These are phyloP conservation scores for Penicillium sp. DNA, from an alignment of 2,329 filamentous ascomycete genomes.

Conservation along the genomic window DNA sequence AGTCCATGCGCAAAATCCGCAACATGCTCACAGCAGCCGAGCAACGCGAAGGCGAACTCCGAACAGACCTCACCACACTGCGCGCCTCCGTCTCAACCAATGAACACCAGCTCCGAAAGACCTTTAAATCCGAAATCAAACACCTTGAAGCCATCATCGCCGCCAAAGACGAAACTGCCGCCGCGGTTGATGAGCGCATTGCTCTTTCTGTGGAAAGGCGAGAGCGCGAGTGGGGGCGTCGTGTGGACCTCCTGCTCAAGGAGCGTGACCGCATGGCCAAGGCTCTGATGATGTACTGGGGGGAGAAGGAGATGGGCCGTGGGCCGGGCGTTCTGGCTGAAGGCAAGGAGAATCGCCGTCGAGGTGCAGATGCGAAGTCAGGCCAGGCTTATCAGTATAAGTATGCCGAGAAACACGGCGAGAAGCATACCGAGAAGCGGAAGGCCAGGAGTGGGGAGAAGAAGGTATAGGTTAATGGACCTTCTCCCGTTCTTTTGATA, in stretches of 20 bases:
- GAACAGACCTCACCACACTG: slow-evolving; percentile 31
- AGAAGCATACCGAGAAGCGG: slow-evolving; percentile 1
- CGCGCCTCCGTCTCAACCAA: slow-evolving; percentile 23
- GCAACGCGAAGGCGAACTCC: slow-evolving; percentile 35
- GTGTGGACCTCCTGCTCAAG: slow-evolving; percentile 41
- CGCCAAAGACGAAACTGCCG: slow-evolving; percentile 41
- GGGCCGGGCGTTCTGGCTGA: slow-evolving; percentile 17
- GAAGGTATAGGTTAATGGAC: slow-evolving; percentile 7
- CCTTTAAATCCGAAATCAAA: slow-evolving; percentile 34
- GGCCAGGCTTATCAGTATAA: slow-evolving; percentile 42
- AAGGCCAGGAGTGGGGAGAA: slow-evolving; percentile 16
- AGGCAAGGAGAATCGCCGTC: slow-evolving; percentile 24
- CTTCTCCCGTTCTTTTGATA: not conserved
- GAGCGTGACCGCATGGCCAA: slow-evolving; percentile 43
- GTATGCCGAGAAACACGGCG: slow-evolving; percentile 20
- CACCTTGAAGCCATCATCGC: slow-evolving; percentile 36
- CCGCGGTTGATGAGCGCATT: slow-evolving; percentile 41
- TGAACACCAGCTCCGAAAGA: slow-evolving; percentile 25
- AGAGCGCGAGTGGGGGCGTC: slow-evolving; percentile 44
- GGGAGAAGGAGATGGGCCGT: slow-evolving; percentile 40
- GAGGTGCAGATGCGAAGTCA: slow-evolving; percentile 21
- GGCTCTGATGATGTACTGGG: slow-evolving; percentile 41
- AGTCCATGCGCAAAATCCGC: slow-evolving; percentile 37
- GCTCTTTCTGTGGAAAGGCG: slow-evolving; percentile 42
- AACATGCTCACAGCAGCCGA: slow-evolving; percentile 34